These are phyloP conservation scores for Flaveria brownii DNA, from an alignment of 129 eudicot genomes.

Conservation along the genomic window DNA sequence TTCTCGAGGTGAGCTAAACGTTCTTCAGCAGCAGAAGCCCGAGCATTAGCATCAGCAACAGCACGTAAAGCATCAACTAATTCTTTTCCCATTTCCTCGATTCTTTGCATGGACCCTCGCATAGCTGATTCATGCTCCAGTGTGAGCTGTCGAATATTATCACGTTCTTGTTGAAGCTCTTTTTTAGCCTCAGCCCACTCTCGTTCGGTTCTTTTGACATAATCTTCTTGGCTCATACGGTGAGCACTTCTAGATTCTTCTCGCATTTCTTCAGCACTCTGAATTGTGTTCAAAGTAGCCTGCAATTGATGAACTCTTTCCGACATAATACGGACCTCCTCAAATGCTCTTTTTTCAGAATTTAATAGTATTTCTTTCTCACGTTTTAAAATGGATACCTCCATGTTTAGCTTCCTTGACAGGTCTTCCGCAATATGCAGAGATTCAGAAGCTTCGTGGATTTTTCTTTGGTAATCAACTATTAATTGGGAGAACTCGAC, in stretches of 20 bases:
- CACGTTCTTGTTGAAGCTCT: constrained; percentile 83
- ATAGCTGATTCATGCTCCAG: constrained; percentile 63
- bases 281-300: constrained; percentile 80
- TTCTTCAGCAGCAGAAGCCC: constrained; percentile 86
- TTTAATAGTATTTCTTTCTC: constrained; percentile 71
- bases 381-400: constrained; percentile 73
- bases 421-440: constrained; percentile 65
- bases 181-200: constrained; percentile 99
- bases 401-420: constrained; percentile 81
- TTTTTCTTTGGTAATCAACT: constrained; percentile 75
- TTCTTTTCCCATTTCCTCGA: constrained; percentile 77
- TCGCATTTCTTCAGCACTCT: constrained; percentile 75
- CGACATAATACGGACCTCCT: constrained; percentile 79
- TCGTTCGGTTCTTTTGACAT: constrained; percentile 66
- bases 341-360: constrained; percentile 86
- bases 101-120: constrained; percentile 63
- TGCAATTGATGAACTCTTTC: constrained; percentile 83
- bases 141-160: constrained; percentile 57
- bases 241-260: constrained; percentile 85
- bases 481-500: constrained; percentile 83
- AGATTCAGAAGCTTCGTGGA: constrained; percentile 78
- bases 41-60: constrained; percentile 70
- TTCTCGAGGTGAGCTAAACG: constrained; percentile 67
- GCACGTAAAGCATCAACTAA: constrained; percentile 63
- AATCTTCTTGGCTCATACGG: constrained; percentile 68